phyloP scores from a whole-genome alignment of 2,329 filamentous ascomycete genomes.

The Claviceps digitariae region DNA sequence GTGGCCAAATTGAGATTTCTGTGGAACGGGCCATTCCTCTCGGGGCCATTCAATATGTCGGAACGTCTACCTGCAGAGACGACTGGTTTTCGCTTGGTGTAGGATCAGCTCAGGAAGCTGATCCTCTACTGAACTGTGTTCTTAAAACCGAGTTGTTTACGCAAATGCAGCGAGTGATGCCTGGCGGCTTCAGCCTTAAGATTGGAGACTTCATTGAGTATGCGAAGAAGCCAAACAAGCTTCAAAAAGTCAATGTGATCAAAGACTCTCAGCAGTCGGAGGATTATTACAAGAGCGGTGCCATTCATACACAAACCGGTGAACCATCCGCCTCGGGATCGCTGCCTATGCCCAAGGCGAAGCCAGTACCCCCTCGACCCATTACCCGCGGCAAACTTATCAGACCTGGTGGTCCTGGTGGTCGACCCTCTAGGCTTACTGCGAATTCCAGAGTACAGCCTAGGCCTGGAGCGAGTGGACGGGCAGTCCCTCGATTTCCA shows the following conservation, averaged over 20 bases:
- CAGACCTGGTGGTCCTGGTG: constrained; percentile 74
- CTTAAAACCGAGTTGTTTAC: constrained; percentile 98
- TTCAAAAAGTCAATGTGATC: constrained; percentile 73
- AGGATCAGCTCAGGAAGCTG: constrained; percentile 80
- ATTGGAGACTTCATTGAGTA: constrained; percentile 82
- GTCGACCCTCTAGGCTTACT: constrained; percentile 61
- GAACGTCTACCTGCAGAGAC: constrained; percentile 68
- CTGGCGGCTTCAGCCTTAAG: constrained; percentile 68
- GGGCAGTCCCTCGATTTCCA: constrained; percentile 21
- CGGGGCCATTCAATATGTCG: constrained; percentile 78
- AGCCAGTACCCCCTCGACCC: constrained; percentile 72
- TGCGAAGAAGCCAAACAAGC: constrained; percentile 94
- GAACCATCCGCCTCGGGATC: constrained; percentile 75
- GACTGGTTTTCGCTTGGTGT: constrained; percentile 95
- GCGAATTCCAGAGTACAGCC: constrained; percentile 31
- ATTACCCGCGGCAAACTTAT: constrained; percentile 91
- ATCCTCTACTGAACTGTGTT: constrained; percentile 85
- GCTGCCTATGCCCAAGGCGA: constrained; percentile 72
- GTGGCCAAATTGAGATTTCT: constrained; percentile 67
- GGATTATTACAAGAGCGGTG: constrained; percentile 89
- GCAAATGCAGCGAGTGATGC: constrained; percentile 68
- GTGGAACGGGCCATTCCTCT: constrained; percentile 73
- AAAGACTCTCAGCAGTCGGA: constrained; percentile 68
- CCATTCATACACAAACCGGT: constrained; percentile 73
- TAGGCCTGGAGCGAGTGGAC: constrained; percentile 23